Evolutionary conservation across 1,139 yeast genomes (phyloP), one percentile per base, ranked within the genome.

Genomic region (Meyerozyma guilliermondii): DNA sequence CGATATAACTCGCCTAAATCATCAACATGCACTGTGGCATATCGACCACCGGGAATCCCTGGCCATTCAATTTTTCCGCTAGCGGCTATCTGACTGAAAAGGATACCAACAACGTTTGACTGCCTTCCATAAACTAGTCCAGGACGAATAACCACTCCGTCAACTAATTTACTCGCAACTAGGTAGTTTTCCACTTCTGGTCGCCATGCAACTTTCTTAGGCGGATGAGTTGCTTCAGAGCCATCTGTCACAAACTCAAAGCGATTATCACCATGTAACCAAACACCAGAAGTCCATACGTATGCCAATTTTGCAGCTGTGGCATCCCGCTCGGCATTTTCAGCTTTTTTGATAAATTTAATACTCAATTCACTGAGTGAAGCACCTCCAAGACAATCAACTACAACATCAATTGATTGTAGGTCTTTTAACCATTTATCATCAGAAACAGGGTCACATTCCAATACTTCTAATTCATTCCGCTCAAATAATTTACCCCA

Each of bases 331-430:
- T 36, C 4, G 3, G 42, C 42, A 2, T 27, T 13, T n/a, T 40
- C 42, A 17, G 40, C 40, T 23, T 40, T 40, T 37, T 24, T 39
- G 18, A 39, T 26, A n/a, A 39, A 14, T 11, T 39, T 24, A 4
- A 35, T 8, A 26, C 30, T 5, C 16, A 29, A n/a, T 29, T 29
- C 33, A 7, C 33, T 29, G 33, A 39, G 43, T 8, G 40, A 28
- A 17, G 35, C 27, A 29, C 43, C 43, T 17, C 43, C 43, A 7
- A 41, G n/a, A 18, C 40, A 37, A 52, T 54, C 58, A 45, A 54
- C 56, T 40, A 43, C 50, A 44, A 30, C 37, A 31, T 41, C 43
- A 37, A 41, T 24, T 8, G 37, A 8, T 13, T 13, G 18, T 9
- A 39, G 38, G 31, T 13, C 28, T 13, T 7, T 4, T 10, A 28